phyloP scores from a whole-genome alignment of 345 rosid species.

The Citrus trifoliata region DNA sequence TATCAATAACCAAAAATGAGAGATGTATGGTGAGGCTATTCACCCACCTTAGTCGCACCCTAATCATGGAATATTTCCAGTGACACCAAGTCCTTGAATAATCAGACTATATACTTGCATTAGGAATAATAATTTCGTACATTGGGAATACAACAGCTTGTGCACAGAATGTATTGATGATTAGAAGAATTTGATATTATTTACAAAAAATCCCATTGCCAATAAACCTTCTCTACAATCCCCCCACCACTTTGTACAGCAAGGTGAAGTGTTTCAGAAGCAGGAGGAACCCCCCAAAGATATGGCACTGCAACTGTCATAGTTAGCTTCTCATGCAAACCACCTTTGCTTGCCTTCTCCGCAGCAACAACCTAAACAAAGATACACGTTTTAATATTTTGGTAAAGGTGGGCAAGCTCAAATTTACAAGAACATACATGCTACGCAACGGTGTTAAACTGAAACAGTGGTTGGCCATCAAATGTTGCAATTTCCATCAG shows the following conservation, averaged over 20 bases:
- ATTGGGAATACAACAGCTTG: conserved; percentile 21
- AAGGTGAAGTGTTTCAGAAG: conserved; percentile 87
- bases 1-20: too few relatives aligned
- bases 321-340: conserved; percentile 83
- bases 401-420: neutral
- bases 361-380: conserved; percentile 64
- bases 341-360: conserved; percentile 72
- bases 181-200: conserved; percentile 13
- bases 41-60: too few relatives aligned
- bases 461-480: neutral
- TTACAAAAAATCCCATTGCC: conserved; percentile 96
- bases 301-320: conserved; percentile 93
- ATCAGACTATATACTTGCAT: neutral
- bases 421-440: neutral
- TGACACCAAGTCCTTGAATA: neutral
- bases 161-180: conserved; percentile 30
- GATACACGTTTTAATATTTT: neutral
- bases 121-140: conserved; percentile 27
- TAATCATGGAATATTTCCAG: neutral
- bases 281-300: conserved; percentile 98
- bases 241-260: conserved; percentile 94
- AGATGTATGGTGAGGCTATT: too few relatives aligned
- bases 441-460: neutral
- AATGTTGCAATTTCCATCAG: neutral
- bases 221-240: conserved; percentile 78